Evolutionary conservation across 257 asterid species (phyloP).

Genomic region (Eustoma russellianum): DNA sequence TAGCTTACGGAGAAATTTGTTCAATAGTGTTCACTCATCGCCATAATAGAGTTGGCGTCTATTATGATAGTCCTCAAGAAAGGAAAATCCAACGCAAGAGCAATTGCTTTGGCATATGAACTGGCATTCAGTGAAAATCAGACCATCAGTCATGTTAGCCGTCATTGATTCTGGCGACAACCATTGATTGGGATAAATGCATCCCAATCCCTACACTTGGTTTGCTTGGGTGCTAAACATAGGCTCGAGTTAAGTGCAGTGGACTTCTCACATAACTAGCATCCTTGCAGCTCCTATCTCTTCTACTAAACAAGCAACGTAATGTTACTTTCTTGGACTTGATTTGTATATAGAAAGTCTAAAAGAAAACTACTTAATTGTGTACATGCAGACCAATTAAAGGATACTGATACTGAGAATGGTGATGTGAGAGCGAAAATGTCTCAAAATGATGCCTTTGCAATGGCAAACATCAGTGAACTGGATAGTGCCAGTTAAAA

Average conservation of each 20-base stretch:
- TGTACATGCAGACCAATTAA: too few relatives aligned
- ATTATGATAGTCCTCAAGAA: neutral
- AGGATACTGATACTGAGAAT: too few relatives aligned
- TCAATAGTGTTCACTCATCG: too few relatives aligned
- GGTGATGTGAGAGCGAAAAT: neutral
- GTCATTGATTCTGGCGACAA: neutral
- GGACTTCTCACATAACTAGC: neutral
- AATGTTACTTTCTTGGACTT: too few relatives aligned
- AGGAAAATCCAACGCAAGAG: conserved; percentile 2
- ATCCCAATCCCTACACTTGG: conserved; percentile 2
- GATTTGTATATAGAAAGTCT: neutral
- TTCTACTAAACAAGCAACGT: too few relatives aligned
- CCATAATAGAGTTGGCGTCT: too few relatives aligned
- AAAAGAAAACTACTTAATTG: neutral
- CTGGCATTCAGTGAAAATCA: neutral
- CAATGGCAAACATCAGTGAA: neutral
- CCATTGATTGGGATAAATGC: too few relatives aligned
- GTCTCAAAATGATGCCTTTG: neutral
- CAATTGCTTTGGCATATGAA: conserved; percentile 5
- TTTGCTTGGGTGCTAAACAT: neutral
- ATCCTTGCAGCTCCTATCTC: neutral
- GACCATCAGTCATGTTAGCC: neutral
- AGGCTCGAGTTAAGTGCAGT: neutral
- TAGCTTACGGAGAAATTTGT: too few relatives aligned
- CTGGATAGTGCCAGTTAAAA: conserved; percentile 1